Evolutionary conservation across 768 basidiomycete genomes (phyloP).

Genomic region (Lactarius evosmus): DNA sequence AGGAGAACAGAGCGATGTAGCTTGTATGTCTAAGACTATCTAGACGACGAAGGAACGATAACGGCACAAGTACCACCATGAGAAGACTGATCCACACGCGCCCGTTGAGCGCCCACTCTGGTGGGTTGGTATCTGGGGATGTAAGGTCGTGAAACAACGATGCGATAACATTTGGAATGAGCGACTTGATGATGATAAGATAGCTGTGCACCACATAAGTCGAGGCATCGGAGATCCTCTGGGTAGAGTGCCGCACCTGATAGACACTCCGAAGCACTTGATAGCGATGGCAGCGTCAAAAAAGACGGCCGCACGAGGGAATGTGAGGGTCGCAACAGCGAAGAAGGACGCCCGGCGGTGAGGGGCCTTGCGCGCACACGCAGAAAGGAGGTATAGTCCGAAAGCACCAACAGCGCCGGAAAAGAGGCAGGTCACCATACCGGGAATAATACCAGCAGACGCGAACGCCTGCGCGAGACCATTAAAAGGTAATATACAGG

Average conservation of each 20-base stretch:
- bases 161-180: slow-evolving; percentile 87
- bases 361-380: slow-evolving; percentile 73
- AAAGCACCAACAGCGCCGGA: slow-evolving; percentile 76
- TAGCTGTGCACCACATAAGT: slow-evolving; percentile 47
- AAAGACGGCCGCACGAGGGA: slow-evolving; percentile 80
- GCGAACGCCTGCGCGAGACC: slow-evolving; percentile 67
- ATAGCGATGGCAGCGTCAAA: slow-evolving; percentile 94
- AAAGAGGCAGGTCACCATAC: slow-evolving; percentile 81
- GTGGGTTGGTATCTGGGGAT: slow-evolving; percentile 60
- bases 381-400: slow-evolving; percentile 84
- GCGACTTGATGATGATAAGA: slow-evolving; percentile 87
- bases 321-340: slow-evolving; percentile 78
- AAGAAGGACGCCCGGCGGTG: slow-evolving; percentile 82
- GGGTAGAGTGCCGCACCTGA: slow-evolving; percentile 52
- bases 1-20: slow-evolving; percentile 87
- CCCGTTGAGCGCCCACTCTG: slow-evolving; percentile 71
- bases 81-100: slow-evolving; percentile 79
- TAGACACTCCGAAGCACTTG: slow-evolving; percentile 96
- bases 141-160: slow-evolving; percentile 79
- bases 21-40: slow-evolving; percentile 88
- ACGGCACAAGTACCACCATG: slow-evolving; percentile 73
- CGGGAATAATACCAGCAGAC: slow-evolving; percentile 85
- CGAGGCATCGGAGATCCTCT: neutral
- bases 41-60: slow-evolving; percentile 78
- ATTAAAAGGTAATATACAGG: neutral